These are phyloP conservation scores for Jatropha curcas DNA, from an alignment of 345 rosid species.

Conservation along the genomic window DNA sequence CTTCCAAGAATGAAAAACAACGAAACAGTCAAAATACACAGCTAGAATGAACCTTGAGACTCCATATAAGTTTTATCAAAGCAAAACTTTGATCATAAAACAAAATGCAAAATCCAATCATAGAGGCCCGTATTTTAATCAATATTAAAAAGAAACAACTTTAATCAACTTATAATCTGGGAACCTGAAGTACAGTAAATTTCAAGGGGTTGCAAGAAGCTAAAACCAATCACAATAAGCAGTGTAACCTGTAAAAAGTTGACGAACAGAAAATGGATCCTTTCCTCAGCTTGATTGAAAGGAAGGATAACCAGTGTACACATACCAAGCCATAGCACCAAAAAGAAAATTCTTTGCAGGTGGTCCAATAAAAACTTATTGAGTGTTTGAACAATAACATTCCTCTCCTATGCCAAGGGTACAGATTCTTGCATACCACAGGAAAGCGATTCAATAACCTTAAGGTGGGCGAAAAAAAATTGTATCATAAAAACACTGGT, in stretches of 20 bases:
- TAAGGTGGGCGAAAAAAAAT: constrained; percentile 30
- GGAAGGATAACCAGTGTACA: constrained; percentile 75
- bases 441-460: constrained; percentile 88
- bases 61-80: background rate
- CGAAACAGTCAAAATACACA: background rate
- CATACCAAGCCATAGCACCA: constrained; percentile 61
- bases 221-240: background rate
- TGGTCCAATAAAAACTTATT: constrained; percentile 87
- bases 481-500: constrained; percentile 10
- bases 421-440: constrained; percentile 86
- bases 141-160: background rate
- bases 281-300: constrained; percentile 45
- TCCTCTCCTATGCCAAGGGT: constrained; percentile 66
- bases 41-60: background rate
- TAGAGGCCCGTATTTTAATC: background rate
- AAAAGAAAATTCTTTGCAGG: constrained; percentile 91
- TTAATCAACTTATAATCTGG: background rate
- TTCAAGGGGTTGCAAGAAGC: background rate
- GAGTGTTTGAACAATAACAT: constrained; percentile 76
- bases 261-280: constrained; percentile 47
- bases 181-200: too few relatives aligned
- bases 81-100: background rate
- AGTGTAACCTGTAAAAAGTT: constrained; percentile 70
- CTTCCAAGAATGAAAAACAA: background rate
- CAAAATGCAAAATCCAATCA: background rate